Evolutionary conservation across 306 rosid genomes (phyloP).

Genomic region (Cicer bijugum): DNA sequence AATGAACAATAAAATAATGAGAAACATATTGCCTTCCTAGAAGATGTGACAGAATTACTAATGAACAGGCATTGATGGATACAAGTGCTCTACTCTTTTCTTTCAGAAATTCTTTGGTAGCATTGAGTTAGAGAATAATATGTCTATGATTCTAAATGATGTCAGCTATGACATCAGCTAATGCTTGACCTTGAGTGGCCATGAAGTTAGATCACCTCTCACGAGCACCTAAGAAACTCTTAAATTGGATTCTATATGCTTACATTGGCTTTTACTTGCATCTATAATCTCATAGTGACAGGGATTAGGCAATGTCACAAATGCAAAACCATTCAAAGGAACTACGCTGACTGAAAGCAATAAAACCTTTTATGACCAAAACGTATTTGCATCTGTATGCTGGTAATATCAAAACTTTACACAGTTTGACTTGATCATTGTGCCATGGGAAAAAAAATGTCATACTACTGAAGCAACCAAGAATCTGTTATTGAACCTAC

Average conservation of each 20-base stretch:
- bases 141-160: conserved; percentile 11
- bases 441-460: background rate
- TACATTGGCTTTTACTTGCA: conserved; percentile 2
- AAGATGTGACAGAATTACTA: conserved; percentile 4
- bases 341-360: background rate
- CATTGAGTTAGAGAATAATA: background rate
- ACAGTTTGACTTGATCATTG: conserved; percentile 6
- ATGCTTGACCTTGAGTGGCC: background rate
- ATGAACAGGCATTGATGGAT: background rate
- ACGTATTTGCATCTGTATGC: conserved; percentile 5
- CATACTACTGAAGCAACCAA: background rate
- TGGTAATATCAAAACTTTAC: conserved; percentile 12
- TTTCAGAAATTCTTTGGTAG: background rate
- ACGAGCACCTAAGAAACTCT: background rate
- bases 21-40: conserved; percentile 10
- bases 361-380: background rate
- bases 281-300: background rate
- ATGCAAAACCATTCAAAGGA: background rate
- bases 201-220: background rate
- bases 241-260: background rate
- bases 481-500: background rate
- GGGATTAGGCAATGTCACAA: background rate
- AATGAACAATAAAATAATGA: conserved; percentile 38
- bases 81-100: background rate
- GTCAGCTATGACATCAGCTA: conserved; percentile 23